Percentiles rank a stretch among this genome's conserved stretches.
phyloP scores from a whole-genome alignment of 148 eudicot genomes.

The Salicornia ramosissima region DNA sequence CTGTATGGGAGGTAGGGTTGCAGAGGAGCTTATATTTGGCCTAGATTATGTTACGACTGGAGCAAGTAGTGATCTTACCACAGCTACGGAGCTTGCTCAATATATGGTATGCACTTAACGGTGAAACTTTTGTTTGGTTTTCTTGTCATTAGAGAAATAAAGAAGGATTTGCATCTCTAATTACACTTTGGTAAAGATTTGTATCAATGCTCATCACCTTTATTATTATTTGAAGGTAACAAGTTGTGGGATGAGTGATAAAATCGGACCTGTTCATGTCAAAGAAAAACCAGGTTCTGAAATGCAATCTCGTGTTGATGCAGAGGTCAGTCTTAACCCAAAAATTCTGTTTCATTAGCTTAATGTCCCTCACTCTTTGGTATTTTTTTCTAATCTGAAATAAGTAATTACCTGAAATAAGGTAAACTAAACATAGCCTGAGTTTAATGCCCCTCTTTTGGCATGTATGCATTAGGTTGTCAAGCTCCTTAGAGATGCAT shows the following conservation, averaged over 20 bases:
- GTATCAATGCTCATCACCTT: background rate
- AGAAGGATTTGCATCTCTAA: background rate
- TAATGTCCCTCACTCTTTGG: background rate
- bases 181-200: background rate
- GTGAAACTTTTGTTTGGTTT: background rate
- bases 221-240: slow-evolving; percentile 54
- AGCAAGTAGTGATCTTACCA: slow-evolving; percentile 83
- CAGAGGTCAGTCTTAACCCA: slow-evolving; percentile 51
- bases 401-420: too few relatives aligned
- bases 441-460: background rate
- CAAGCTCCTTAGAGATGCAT: slow-evolving; percentile 83
- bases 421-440: too few relatives aligned
- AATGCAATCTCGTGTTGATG: slow-evolving; percentile 93
- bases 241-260: slow-evolving; percentile 86
- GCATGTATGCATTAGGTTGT: slow-evolving; percentile 52
- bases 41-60: slow-evolving; percentile 88
- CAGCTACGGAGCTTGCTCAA: slow-evolving; percentile 92
- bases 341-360: background rate
- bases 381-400: too few relatives aligned
- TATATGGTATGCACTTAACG: slow-evolving; percentile 77
- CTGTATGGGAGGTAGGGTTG: slow-evolving; percentile 99
- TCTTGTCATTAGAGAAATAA: background rate
- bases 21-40: slow-evolving; percentile 97
- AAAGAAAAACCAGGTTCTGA: slow-evolving; percentile 89
- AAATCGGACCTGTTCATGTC: slow-evolving; percentile 80